These are phyloP conservation scores for Pisolithus tinctorius DNA, from an alignment of 768 basidiomycete species.

Conservation along the genomic window DNA sequence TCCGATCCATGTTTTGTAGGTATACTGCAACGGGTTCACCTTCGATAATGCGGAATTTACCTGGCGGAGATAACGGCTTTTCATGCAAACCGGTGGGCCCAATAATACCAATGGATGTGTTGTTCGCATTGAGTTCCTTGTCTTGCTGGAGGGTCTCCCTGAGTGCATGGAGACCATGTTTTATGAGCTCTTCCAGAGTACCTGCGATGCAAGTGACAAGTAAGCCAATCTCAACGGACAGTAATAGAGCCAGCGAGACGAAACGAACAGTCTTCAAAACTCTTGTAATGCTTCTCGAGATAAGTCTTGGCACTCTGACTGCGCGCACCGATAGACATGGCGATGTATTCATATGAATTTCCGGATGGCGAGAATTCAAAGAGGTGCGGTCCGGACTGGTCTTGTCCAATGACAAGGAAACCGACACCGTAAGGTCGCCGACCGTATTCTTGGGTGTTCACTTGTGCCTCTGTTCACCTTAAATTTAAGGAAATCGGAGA, in stretches of 20 bases:
- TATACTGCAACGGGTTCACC: slow-evolving; percentile 70
- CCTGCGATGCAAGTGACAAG: slow-evolving; percentile 36
- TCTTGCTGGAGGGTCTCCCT: slow-evolving; percentile 98
- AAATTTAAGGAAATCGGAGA: slow-evolving; percentile 1
- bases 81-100: slow-evolving; percentile 65
- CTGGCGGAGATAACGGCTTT: slow-evolving; percentile 41
- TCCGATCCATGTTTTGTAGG: slow-evolving; percentile 71
- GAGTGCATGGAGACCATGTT: slow-evolving; percentile 90
- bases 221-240: neutral
- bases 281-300: slow-evolving; percentile 88
- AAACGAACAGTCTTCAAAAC: slow-evolving; percentile 81
- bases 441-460: slow-evolving; percentile 98
- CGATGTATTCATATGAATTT: slow-evolving; percentile 95
- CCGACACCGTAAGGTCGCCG: slow-evolving; percentile 97
- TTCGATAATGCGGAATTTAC: slow-evolving; percentile 83
- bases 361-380: slow-evolving; percentile 98
- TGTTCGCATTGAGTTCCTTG: slow-evolving; percentile 88
- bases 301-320: slow-evolving; percentile 99
- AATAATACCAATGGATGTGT: slow-evolving; percentile 93
- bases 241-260: slow-evolving; percentile 24
- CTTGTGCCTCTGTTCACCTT: slow-evolving; percentile 75
- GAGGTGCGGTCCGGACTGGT: slow-evolving; percentile 94
- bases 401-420: slow-evolving; percentile 94
- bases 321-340: slow-evolving; percentile 97
- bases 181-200: slow-evolving; percentile 80